Conservation (phyloP, 495 filamentous ascomycete species). For the Hapsidospora chrysogenum region DNA sequence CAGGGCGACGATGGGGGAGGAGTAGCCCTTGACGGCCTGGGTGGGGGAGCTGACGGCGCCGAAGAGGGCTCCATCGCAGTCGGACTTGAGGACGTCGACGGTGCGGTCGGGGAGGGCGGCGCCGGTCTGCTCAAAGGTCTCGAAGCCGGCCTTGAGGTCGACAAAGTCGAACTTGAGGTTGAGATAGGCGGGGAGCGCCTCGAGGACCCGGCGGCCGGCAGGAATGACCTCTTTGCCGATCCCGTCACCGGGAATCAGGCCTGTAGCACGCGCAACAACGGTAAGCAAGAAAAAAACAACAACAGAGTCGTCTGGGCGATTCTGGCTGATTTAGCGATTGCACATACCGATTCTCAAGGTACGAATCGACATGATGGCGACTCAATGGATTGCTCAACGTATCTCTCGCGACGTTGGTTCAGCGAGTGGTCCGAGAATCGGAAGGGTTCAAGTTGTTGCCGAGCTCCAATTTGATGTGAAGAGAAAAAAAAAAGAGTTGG, state of each 20-base stretch:
- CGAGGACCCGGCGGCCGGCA: slow-evolving; percentile 75
- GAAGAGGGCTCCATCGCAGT: slow-evolving; percentile 93
- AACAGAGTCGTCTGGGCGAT: neutral
- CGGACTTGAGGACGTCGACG: slow-evolving; percentile 63
- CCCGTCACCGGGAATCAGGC: slow-evolving; percentile 94
- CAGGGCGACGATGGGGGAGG: slow-evolving; percentile 89
- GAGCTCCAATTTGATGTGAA: too few species aligned
- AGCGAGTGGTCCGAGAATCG: too few species aligned
- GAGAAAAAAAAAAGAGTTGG: too few species aligned
- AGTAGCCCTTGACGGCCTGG: slow-evolving; percentile 82
- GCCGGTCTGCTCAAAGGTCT: slow-evolving; percentile 79
- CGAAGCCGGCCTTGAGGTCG: slow-evolving; percentile 81
- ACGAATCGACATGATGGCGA: slow-evolving; percentile 2
- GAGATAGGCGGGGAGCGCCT: slow-evolving; percentile 68
- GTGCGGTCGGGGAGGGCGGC: slow-evolving; percentile 79
- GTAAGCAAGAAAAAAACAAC: neutral
- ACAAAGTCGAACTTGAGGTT: slow-evolving; percentile 87
- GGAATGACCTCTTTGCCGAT: slow-evolving; percentile 98
- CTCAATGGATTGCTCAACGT: too few species aligned
- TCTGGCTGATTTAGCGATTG: neutral
- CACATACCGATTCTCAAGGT: slow-evolving; percentile 1
- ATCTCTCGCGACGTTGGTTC: too few species aligned
- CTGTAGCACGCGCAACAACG: slow-evolving; percentile 21
- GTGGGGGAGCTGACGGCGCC: slow-evolving; percentile 90
- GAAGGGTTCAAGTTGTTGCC: too few species aligned